phyloP scores from a whole-genome alignment of 306 rosid species.

The Quillaja saponaria region DNA sequence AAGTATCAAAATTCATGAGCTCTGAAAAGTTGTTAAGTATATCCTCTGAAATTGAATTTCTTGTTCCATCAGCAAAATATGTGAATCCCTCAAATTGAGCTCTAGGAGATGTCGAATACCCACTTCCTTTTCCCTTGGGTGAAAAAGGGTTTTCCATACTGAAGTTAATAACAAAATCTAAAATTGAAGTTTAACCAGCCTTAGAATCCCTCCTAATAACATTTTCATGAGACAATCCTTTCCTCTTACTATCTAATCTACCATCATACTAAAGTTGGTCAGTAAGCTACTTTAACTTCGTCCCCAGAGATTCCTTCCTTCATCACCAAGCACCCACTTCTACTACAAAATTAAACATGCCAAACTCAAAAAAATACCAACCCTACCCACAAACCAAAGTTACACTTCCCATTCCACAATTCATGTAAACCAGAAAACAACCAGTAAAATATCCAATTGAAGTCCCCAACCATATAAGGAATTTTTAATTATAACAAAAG shows the following conservation, averaged over 20 bases:
- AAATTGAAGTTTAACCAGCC: conserved; percentile 12
- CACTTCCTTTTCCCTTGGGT: conserved; percentile 41
- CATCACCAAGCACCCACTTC: background rate
- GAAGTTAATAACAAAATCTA: conserved; percentile 20
- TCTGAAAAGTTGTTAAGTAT: conserved; percentile 54
- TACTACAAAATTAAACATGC: conserved; percentile 1
- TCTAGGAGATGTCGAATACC: conserved; percentile 47
- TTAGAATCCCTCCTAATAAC: conserved; percentile 28
- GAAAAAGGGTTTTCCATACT: conserved; percentile 58
- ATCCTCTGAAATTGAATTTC: conserved; percentile 47
- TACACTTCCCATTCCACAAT: background rate
- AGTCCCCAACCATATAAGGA: background rate
- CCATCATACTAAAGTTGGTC: background rate
- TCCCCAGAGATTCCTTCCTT: background rate
- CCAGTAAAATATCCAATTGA: background rate
- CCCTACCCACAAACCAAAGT: conserved; percentile 16
- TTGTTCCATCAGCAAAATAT: conserved; percentile 43
- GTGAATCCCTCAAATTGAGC: conserved; percentile 46
- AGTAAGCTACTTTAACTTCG: background rate
- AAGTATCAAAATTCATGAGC: conserved; percentile 62
- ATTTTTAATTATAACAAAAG: background rate
- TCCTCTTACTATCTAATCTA: conserved; percentile 15
- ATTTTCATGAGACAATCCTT: conserved; percentile 16
- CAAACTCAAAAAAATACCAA: conserved; percentile 8
- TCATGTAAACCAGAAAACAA: background rate